These are phyloP conservation scores for Talaromyces sp. DNA, from an alignment of 2,329 filamentous ascomycete genomes.

Conservation along the genomic window DNA sequence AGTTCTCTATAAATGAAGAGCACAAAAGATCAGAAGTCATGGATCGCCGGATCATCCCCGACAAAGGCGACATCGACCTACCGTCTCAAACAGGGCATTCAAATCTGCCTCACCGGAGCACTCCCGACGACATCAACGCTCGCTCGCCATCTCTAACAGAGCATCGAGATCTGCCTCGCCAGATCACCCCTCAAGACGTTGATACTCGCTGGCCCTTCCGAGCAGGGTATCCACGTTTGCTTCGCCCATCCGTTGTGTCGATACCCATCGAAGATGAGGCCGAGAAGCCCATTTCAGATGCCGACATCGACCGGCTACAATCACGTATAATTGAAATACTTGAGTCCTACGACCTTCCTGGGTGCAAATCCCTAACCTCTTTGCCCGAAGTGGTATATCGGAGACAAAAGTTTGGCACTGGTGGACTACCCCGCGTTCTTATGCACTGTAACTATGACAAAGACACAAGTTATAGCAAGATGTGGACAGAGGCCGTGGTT, in stretches of 20 bases:
- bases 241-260: not conserved
- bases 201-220: not conserved
- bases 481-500: not conserved
- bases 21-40: not conserved
- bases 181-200: not conserved
- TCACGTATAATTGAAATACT: not conserved
- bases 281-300: not conserved
- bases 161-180: too few relatives aligned
- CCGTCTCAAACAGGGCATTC: too few relatives aligned
- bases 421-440: not conserved
- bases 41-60: not conserved
- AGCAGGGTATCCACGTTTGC: not conserved
- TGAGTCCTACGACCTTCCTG: not conserved
- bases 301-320: not conserved
- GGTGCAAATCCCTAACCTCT: not conserved
- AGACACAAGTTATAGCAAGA: not conserved
- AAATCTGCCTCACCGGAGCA: too few relatives aligned
- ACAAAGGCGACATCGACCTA: not conserved
- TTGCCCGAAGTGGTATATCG: not conserved
- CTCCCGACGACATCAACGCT: too few relatives aligned
- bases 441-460: not conserved
- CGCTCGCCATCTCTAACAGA: too few relatives aligned
- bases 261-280: not conserved
- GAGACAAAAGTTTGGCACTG: not conserved
- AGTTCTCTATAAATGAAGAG: not conserved